Evolutionary conservation across 768 basidiomycete genomes (phyloP).

Genomic region (Chiua virens): DNA sequence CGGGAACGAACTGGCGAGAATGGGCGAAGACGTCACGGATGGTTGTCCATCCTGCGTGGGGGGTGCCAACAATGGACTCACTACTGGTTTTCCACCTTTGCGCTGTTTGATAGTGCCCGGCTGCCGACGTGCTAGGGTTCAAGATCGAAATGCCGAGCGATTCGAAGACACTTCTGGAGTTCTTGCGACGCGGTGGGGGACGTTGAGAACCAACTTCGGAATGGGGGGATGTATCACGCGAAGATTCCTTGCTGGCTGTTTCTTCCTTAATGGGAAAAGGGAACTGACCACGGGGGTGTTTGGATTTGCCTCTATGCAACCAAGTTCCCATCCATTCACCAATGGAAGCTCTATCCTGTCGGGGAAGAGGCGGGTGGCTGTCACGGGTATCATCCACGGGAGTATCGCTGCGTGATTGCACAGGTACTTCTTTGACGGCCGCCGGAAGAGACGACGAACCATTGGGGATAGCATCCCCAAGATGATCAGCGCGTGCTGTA

Average conservation of each 20-base stretch:
- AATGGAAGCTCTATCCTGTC: constrained; percentile 39
- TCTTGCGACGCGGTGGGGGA: constrained; percentile 36
- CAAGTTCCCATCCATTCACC: constrained; percentile 80
- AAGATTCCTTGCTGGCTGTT: constrained; percentile 15
- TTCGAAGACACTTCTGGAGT: constrained; percentile 67
- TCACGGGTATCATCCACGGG: constrained; percentile 10
- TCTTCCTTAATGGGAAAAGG: constrained; percentile 24
- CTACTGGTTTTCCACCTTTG: constrained; percentile 21
- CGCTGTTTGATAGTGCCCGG: constrained; percentile 25
- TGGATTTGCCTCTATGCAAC: constrained; percentile 57
- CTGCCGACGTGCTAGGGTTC: constrained; percentile 44
- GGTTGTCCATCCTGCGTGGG: constrained; percentile 13
- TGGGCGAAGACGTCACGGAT: constrained; percentile 21
- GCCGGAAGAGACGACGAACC: background rate
- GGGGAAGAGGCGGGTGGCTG: constrained; percentile 14
- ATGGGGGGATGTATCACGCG: constrained; percentile 23
- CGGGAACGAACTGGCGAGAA: constrained; percentile 13
- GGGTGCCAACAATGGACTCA: constrained; percentile 18
- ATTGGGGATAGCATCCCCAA: background rate
- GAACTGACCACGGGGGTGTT: constrained; percentile 23
- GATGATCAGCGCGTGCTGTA: background rate
- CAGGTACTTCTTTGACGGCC: constrained; percentile 1
- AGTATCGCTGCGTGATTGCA: constrained; percentile 1
- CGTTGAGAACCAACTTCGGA: constrained; percentile 18
- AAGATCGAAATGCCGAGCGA: constrained; percentile 68